These are phyloP conservation scores for Aspergillus thermomutatus DNA, from an alignment of 2,329 filamentous ascomycete genomes.

Conservation along the genomic window DNA sequence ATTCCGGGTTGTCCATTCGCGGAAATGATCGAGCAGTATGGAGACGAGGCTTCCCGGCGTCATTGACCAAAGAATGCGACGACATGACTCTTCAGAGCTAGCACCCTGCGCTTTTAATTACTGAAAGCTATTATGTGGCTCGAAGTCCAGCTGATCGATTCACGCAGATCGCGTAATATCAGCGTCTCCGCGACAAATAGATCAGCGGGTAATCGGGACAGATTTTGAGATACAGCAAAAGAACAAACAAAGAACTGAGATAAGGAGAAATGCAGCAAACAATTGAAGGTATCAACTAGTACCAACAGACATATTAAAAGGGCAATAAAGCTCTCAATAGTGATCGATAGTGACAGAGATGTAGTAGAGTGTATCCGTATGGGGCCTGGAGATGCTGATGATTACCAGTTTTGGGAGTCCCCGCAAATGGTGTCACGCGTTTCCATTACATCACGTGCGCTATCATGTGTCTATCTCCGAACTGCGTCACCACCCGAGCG, in stretches of 20 bases:
- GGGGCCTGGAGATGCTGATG: neutral
- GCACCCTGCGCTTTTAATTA: neutral
- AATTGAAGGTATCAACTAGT: neutral
- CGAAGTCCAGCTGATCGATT: slow-evolving; percentile 27
- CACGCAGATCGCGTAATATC: slow-evolving; percentile 19
- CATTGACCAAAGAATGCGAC: slow-evolving; percentile 22
- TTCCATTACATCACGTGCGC: slow-evolving; percentile 3
- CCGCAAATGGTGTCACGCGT: neutral
- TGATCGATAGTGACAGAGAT: neutral
- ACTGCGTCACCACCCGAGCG: slow-evolving; percentile 21
- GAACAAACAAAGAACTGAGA: neutral
- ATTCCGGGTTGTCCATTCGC: slow-evolving; percentile 29
- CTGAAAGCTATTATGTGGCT: slow-evolving; percentile 2
- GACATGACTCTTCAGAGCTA: slow-evolving; percentile 21
- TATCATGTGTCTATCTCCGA: slow-evolving; percentile 18
- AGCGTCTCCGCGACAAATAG: slow-evolving; percentile 2
- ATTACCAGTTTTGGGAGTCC: neutral
- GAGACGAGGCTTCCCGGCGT: slow-evolving; percentile 20
- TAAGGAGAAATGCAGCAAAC: neutral
- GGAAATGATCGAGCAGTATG: slow-evolving; percentile 30
- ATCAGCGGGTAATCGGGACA: neutral
- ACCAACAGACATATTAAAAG: neutral
- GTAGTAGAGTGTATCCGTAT: neutral
- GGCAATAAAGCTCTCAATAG: neutral
- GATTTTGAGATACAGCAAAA: neutral